Evolutionary conservation across 257 asterid species (phyloP).

Genomic region (Lavandula angustifolia): DNA sequence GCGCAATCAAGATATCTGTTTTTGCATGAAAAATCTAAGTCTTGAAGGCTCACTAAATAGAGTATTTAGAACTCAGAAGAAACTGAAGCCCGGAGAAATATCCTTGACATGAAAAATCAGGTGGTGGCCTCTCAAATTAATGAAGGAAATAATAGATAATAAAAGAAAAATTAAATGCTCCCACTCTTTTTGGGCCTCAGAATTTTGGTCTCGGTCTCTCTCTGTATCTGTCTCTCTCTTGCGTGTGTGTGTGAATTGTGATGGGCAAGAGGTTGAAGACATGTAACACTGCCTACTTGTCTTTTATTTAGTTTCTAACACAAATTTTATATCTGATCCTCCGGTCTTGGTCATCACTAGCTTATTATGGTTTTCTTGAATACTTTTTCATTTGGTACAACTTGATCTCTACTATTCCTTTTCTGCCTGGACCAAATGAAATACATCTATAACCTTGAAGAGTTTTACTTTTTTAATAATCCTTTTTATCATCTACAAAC

Average conservation of each 20-base stretch:
- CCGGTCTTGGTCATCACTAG: background rate
- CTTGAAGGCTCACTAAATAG: constrained; percentile 6
- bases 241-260: constrained; percentile 22
- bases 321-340: background rate
- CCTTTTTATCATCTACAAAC: too few species aligned
- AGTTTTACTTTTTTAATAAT: background rate
- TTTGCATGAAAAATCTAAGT: constrained; percentile 6
- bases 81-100: constrained; percentile 6
- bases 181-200: background rate
- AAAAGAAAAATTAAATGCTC: constrained; percentile 22
- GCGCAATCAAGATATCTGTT: background rate
- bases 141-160: constrained; percentile 23
- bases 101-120: background rate
- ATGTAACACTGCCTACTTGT: constrained; percentile 17
- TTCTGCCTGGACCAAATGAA: background rate
- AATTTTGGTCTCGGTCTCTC: constrained; percentile 19
- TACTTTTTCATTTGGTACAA: background rate
- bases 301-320: background rate
- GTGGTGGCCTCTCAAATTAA: constrained; percentile 4
- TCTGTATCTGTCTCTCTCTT: too few species aligned
- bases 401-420: background rate
- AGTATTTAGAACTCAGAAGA: background rate
- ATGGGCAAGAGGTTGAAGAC: background rate
- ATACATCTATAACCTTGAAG: background rate
- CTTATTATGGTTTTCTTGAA: background rate